These are phyloP conservation scores for Inga leiocalycina DNA, from an alignment of 306 rosid genomes.

Conservation along the genomic window DNA sequence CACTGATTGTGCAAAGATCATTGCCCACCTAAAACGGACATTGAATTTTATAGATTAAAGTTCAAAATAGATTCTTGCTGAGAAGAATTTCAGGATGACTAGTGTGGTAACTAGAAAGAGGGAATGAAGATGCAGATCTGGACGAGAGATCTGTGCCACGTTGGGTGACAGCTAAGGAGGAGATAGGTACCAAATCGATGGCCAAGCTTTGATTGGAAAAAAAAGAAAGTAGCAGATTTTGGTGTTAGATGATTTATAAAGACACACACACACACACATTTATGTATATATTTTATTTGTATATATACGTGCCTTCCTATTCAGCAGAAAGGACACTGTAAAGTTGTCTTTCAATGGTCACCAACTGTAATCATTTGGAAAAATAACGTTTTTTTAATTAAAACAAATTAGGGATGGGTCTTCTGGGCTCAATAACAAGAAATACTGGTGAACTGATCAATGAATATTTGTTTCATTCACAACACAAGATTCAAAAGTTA, in stretches of 20 bases:
- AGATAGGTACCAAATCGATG: too few species aligned
- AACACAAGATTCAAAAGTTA: neutral
- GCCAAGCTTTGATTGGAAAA: too few species aligned
- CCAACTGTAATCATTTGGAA: neutral
- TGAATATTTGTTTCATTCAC: neutral
- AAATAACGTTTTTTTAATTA: neutral
- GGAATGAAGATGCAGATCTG: too few species aligned
- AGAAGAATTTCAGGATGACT: too few species aligned
- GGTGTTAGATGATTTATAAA: neutral
- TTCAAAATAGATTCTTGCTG: too few species aligned
- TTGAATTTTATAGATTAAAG: too few species aligned
- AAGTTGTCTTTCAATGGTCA: neutral
- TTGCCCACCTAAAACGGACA: too few species aligned
- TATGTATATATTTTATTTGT: neutral
- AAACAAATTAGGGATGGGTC: too few species aligned
- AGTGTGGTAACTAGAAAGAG: too few species aligned
- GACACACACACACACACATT: neutral
- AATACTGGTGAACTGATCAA: neutral
- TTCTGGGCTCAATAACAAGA: neutral
- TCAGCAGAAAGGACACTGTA: neutral
- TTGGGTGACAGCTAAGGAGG: too few species aligned
- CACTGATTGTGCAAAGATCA: too few species aligned
- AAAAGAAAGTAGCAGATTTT: neutral
- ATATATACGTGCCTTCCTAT: neutral
- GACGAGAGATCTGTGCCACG: too few species aligned